These are phyloP conservation scores for Blepharisma japonicum DNA, from an alignment of 73 alveolate species.

Conservation along the genomic window DNA sequence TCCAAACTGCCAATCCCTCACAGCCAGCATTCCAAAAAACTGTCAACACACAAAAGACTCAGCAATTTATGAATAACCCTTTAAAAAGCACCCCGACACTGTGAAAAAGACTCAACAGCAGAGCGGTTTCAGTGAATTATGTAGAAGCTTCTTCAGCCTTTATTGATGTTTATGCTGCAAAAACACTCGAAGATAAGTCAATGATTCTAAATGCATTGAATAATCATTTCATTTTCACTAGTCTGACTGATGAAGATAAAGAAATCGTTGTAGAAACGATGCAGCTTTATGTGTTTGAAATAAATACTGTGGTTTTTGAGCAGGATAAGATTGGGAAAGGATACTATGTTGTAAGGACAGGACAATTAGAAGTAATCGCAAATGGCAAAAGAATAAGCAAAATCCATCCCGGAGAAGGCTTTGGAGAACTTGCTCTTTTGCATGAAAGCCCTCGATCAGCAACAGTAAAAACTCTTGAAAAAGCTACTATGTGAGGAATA, in stretches of 20 bases:
- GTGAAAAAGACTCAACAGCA: not conserved
- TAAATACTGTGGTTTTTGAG: slow-evolving; percentile 23
- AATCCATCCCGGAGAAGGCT: slow-evolving; percentile 28
- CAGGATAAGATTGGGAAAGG: slow-evolving; percentile 1
- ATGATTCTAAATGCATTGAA: slow-evolving; percentile 23
- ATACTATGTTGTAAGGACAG: slow-evolving; percentile 17
- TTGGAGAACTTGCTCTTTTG: slow-evolving; percentile 30
- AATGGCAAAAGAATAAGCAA: slow-evolving; percentile 28
- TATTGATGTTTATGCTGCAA: not conserved
- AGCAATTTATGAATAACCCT: no score
- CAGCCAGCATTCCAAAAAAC: no score
- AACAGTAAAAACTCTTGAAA: slow-evolving; percentile 22
- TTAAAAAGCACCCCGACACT: no score
- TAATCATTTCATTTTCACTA: slow-evolving; percentile 28
- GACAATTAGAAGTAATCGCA: slow-evolving; percentile 14
- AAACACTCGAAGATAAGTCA: slow-evolving; percentile 5
- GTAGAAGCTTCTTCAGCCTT: slow-evolving; percentile 18
- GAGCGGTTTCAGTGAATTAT: not conserved
- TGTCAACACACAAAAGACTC: no score
- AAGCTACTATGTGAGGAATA: slow-evolving; percentile 27
- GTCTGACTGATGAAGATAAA: slow-evolving; percentile 34
- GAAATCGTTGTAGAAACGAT: slow-evolving; percentile 12
- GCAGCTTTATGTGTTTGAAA: slow-evolving; percentile 11
- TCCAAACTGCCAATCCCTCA: no score
- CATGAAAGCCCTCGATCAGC: slow-evolving; percentile 27